phyloP scores from a whole-genome alignment of 2,329 filamentous ascomycete genomes.

The Fusarium abutilonis region DNA sequence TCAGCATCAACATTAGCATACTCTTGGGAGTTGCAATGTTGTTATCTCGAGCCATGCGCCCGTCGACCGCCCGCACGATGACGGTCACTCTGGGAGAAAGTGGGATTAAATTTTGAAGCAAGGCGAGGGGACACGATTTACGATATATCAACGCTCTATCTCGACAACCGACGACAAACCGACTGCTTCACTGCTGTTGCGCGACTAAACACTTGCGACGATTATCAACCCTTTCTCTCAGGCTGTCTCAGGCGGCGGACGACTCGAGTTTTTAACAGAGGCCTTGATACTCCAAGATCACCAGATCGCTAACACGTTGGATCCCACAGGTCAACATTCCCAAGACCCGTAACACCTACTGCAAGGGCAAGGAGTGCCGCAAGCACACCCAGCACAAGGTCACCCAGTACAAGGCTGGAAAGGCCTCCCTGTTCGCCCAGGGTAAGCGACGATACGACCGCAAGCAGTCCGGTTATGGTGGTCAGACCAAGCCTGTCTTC shows the following conservation, averaged over 20 bases:
- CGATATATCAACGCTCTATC: conserved; percentile 30
- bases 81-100: conserved; percentile 44
- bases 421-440: conserved; percentile 96
- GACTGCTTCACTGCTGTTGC: conserved; percentile 1
- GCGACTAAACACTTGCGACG: conserved; percentile 8
- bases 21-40: conserved; percentile 12
- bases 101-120: conserved; percentile 43
- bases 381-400: conserved; percentile 94
- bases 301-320: conserved; percentile 47
- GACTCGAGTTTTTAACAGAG: conserved; percentile 22
- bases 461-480: conserved; percentile 99
- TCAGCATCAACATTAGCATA: conserved; percentile 18
- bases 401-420: conserved; percentile 97
- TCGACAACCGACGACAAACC: conserved; percentile 32
- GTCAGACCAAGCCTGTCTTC: conserved; percentile 99
- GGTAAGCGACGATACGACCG: conserved; percentile 99
- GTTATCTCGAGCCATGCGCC: conserved; percentile 36
- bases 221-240: conserved; percentile 11
- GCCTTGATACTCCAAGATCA: conserved; percentile 18
- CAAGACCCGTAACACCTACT: conserved; percentile 97
- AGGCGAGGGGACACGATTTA: conserved; percentile 31
- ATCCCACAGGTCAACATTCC: conserved; percentile 88
- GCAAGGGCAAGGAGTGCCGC: conserved; percentile 94
- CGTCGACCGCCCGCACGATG: conserved; percentile 46
- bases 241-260: conserved; percentile 38